These are phyloP conservation scores for Trichoderma arundinaceum DNA, from an alignment of 2,329 filamentous ascomycete genomes.

Conservation along the genomic window DNA sequence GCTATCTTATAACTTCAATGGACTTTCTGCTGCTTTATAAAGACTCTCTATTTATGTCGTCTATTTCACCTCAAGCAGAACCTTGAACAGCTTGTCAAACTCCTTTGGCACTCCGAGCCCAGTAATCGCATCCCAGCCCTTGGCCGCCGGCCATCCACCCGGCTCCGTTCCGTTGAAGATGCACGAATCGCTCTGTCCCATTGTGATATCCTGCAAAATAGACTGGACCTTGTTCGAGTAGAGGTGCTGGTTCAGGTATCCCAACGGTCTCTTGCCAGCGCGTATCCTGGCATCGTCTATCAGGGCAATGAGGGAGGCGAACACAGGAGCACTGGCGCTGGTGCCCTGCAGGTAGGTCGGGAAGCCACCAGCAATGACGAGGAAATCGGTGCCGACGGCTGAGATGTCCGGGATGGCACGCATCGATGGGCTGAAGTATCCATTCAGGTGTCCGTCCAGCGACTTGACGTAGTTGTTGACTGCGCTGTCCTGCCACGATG, in stretches of 20 bases:
- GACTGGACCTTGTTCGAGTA: slow-evolving; percentile 49
- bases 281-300: slow-evolving; percentile 60
- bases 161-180: slow-evolving; percentile 42
- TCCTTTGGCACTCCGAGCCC: slow-evolving; percentile 56
- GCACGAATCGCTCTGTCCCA: slow-evolving; percentile 51
- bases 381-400: slow-evolving; percentile 64
- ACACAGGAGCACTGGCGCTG: slow-evolving; percentile 59
- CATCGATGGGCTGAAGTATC: slow-evolving; percentile 52
- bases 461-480: slow-evolving; percentile 50
- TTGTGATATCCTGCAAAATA: slow-evolving; percentile 50
- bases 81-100: slow-evolving; percentile 48
- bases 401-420: slow-evolving; percentile 59
- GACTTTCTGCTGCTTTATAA: too few relatives aligned
- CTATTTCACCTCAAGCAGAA: slow-evolving; percentile 35
- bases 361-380: slow-evolving; percentile 43
- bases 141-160: slow-evolving; percentile 52
- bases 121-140: slow-evolving; percentile 57
- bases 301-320: slow-evolving; percentile 60
- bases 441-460: slow-evolving; percentile 51
- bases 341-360: slow-evolving; percentile 48
- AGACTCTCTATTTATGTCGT: too few relatives aligned
- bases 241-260: slow-evolving; percentile 59
- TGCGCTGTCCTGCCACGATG: slow-evolving; percentile 52
- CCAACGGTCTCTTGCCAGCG: slow-evolving; percentile 54
- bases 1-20: too few relatives aligned